phyloP scores from a whole-genome alignment of 768 basidiomycete species.

The Leccinellum luteum region DNA sequence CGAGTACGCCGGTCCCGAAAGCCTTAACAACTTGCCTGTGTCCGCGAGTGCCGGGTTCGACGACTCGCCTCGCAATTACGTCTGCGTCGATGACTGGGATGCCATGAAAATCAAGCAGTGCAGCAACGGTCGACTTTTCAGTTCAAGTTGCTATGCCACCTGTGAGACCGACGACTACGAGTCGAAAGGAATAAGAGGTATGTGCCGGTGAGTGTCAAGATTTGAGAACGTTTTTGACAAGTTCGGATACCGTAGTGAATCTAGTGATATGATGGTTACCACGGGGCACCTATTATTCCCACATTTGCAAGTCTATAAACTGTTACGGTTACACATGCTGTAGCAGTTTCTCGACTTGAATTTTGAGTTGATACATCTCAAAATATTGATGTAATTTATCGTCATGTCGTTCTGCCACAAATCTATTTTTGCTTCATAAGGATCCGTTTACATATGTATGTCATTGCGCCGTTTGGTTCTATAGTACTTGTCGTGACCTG shows the following conservation, averaged over 20 bases:
- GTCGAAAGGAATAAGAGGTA: not conserved
- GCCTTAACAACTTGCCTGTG: conserved; percentile 61
- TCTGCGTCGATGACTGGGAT: conserved; percentile 95
- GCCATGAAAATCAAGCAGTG: conserved; percentile 57
- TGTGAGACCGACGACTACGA: conserved; percentile 85
- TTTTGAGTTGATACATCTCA: too few relatives aligned
- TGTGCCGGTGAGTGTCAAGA: not conserved
- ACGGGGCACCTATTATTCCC: too few relatives aligned
- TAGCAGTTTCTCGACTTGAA: too few relatives aligned
- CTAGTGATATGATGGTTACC: too few relatives aligned
- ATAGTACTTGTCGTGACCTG: not conserved
- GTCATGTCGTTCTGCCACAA: not conserved
- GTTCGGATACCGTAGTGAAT: too few relatives aligned
- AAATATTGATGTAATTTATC: too few relatives aligned
- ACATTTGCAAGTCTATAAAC: too few relatives aligned
- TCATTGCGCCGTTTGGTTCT: not conserved
- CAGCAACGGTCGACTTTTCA: conserved; percentile 92
- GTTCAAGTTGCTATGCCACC: conserved; percentile 97
- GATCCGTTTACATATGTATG: not conserved
- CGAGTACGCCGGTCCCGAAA: conserved; percentile 73
- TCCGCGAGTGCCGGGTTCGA: conserved; percentile 77
- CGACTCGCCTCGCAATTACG: conserved; percentile 79
- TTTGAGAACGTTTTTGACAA: too few relatives aligned
- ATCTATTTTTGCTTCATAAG: not conserved
- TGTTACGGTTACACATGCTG: too few relatives aligned